phyloP scores from a whole-genome alignment of 73 alveolate genomes.

The Breviolum minutum region DNA sequence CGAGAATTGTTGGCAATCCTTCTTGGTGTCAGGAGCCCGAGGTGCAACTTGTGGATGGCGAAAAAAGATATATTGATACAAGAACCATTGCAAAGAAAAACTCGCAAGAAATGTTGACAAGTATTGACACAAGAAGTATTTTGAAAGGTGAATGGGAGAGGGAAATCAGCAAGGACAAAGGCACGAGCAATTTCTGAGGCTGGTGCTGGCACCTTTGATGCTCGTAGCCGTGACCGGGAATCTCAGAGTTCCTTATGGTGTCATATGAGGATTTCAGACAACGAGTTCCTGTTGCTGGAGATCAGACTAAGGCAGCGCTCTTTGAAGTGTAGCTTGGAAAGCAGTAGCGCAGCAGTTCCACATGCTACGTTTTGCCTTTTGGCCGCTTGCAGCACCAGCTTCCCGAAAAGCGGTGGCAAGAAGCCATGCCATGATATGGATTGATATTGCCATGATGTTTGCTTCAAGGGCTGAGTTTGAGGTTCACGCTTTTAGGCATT shows the following conservation, averaged over 20 bases:
- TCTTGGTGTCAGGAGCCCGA: constrained; percentile 12
- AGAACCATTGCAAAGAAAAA: background rate
- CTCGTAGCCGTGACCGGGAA: constrained; percentile 47
- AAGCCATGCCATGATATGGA: background rate
- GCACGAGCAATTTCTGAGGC: background rate
- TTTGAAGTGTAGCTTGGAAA: background rate
- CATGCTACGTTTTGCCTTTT: too few species aligned
- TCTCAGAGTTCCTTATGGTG: background rate
- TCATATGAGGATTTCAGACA: background rate
- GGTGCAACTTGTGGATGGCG: background rate
- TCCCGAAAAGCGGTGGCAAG: background rate
- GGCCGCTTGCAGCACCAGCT: too few species aligned
- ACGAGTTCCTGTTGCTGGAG: background rate
- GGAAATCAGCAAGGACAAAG: background rate
- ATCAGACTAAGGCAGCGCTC: background rate
- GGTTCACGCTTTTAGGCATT: constrained; percentile 65
- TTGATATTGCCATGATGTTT: background rate
- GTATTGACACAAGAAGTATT: too few species aligned
- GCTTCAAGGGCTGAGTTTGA: background rate
- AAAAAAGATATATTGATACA: background rate
- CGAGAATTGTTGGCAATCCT: constrained; percentile 48
- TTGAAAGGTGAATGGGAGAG: too few species aligned
- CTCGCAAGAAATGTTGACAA: background rate
- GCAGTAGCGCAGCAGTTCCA: too few species aligned
- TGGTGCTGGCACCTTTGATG: constrained; percentile 82